These are phyloP conservation scores for Fusarium redolens DNA, from an alignment of 2,329 filamentous ascomycete species.

Conservation along the genomic window DNA sequence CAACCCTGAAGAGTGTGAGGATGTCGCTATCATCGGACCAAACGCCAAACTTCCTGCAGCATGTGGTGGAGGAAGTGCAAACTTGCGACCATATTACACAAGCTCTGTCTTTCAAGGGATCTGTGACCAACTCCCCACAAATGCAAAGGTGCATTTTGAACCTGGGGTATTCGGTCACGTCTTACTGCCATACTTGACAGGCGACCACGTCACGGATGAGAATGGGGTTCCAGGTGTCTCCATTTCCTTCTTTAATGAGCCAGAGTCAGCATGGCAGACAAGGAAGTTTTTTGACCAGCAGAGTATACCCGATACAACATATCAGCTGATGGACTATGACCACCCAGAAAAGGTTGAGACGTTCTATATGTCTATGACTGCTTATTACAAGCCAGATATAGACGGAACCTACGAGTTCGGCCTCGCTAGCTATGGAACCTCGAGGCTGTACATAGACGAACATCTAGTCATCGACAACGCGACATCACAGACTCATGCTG, in stretches of 20 bases:
- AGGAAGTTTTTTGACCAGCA: conserved; percentile 37
- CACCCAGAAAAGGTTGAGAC: conserved; percentile 27
- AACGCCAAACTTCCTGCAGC: conserved; percentile 57
- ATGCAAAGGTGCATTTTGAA: conserved; percentile 3
- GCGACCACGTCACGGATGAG: conserved; percentile 1
- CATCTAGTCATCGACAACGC: conserved; percentile 48
- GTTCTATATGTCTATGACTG: conserved; percentile 41
- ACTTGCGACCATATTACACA: conserved; percentile 47
- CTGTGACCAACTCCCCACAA: conserved; percentile 1
- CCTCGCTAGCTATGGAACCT: conserved; percentile 47
- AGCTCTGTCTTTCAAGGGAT: conserved; percentile 49
- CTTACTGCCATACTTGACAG: conserved; percentile 12
- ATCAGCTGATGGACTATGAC: conserved; percentile 44
- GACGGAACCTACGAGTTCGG: conserved; percentile 47
- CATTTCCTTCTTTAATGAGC: conserved; percentile 16
- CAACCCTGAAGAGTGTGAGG: conserved; percentile 41
- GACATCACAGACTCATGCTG: conserved; percentile 46
- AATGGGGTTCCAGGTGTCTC: conserved; percentile 5
- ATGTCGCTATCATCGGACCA: conserved; percentile 64
- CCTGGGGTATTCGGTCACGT: conserved; percentile 26
- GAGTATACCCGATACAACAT: conserved; percentile 38
- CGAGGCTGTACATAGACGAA: conserved; percentile 49
- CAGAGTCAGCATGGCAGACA: background rate
- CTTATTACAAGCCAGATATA: conserved; percentile 29
- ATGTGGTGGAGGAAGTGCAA: conserved; percentile 51